Percentiles rank a stretch among this genome's conserved stretches.
Conservation (phyloP, 1,284 basidiomycete genomes). For the Tetrapyrgos nigripes region DNA sequence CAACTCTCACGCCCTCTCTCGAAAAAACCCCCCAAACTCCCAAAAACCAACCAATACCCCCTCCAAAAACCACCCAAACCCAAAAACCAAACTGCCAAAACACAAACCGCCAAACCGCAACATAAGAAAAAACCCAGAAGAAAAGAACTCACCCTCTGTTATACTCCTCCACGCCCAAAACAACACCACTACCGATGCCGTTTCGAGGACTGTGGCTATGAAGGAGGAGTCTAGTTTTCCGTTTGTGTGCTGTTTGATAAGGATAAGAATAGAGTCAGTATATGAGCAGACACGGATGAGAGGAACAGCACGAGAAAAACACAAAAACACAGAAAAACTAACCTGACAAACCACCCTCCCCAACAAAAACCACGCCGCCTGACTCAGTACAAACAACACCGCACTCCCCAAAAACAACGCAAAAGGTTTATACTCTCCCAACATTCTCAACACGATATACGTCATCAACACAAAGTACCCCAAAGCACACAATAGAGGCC, state of each 20-base stretch:
- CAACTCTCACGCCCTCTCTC: no score
- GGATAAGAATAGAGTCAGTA: not conserved
- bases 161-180: conserved; percentile 87
- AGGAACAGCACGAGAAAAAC: not conserved
- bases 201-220: conserved; percentile 79
- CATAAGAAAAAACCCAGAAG: not conserved
- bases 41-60: no score
- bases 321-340: conserved; percentile 21
- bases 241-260: conserved; percentile 54
- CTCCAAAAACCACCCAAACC: no score
- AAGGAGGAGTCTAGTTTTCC: conserved; percentile 82
- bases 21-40: no score
- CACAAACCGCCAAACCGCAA: not conserved
- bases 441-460: conserved; percentile 73
- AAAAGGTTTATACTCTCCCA: conserved; percentile 78
- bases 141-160: conserved; percentile 71
- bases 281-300: conserved; percentile 2
- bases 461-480: conserved; percentile 76
- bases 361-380: conserved; percentile 81
- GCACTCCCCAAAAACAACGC: conserved; percentile 71
- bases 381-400: conserved; percentile 73
- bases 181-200: conserved; percentile 68
- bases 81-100: no score
- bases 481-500: conserved; percentile 77
- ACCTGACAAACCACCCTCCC: conserved; percentile 80